Evolutionary conservation across 2,329 filamentous ascomycete genomes (phyloP).

Genomic region (Penicillium janthinellum): DNA sequence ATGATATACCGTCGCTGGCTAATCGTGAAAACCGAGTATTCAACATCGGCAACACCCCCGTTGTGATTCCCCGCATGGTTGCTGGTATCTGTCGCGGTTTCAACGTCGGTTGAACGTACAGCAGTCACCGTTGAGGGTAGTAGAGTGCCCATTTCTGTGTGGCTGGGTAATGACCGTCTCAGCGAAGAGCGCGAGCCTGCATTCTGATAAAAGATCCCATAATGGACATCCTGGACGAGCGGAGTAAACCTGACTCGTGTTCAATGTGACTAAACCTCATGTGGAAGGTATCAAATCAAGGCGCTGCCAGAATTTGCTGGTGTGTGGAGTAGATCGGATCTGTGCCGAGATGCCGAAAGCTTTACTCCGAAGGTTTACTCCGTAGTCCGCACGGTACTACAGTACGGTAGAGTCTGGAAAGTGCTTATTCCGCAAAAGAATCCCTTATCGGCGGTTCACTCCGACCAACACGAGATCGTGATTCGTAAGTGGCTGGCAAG

Average conservation of each 20-base stretch:
- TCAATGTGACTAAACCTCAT: constrained; percentile 5
- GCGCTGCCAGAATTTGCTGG: not conserved
- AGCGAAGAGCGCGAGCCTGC: not conserved
- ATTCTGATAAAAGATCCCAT: not conserved
- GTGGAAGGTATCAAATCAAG: constrained; percentile 5
- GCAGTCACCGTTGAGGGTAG: not conserved
- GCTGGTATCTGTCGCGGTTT: constrained; percentile 6
- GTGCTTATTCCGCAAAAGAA: not conserved
- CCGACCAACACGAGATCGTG: not conserved
- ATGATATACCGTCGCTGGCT: constrained; percentile 33
- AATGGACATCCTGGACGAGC: not conserved
- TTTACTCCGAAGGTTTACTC: not conserved
- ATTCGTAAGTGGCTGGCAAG: not conserved
- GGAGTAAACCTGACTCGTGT: not conserved
- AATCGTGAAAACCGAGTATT: constrained; percentile 37
- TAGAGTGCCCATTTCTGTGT: constrained; percentile 9
- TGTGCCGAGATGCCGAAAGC: constrained; percentile 26
- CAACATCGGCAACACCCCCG: constrained; percentile 20
- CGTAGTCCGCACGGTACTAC: not conserved
- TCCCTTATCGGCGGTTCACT: constrained; percentile 12
- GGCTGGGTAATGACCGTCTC: not conserved
- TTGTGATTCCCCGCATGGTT: constrained; percentile 9
- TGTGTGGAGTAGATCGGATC: constrained; percentile 13
- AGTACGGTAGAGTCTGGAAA: not conserved
- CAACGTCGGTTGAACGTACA: not conserved